Base-by-base conservation (phyloP, 2,329 filamentous ascomycete genomes). In the Sclerotinia subarctica region DNA sequence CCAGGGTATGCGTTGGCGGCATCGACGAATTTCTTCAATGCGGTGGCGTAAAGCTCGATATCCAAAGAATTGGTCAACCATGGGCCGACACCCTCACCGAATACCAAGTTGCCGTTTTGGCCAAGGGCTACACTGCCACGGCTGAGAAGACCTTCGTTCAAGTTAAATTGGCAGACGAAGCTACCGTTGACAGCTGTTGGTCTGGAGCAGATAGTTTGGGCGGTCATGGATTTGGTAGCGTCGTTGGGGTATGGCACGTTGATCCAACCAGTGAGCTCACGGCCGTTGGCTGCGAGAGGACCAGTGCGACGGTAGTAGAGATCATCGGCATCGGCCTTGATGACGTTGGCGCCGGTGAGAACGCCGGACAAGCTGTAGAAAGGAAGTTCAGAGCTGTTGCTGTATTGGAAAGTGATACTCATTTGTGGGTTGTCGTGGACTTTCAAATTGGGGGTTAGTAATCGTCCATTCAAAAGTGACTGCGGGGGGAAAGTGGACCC, bases 11-110 rank as follows among this genome's bases (percentile, higher is more conserved):
- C 26, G 26, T 46, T 49, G 15, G 26, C 32, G 10, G 19, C 59
- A 35, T 62, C 42, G 24, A 62, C n/a, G 26, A 62, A 51, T 24
- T 24, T 29, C 42, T 62, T 46, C 59, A 62, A 24, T 21, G 59
- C 59, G 6, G 32, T 46, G 10, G 59, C 59, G 59, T n/a, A 62
- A 6, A 62, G 29, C 59, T 62, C 32, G 5, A 32, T 49, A 24
- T 62, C 59, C 15, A 62, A 19, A 51, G 38, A 1, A n/a, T 62
- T 62, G n/a, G 59, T 62, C 26, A 62, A 38, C 59, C 59, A 62
- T 32, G 59, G 59, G 19, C 59, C 59, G 17, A 24, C 44, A 21
- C 59, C 59, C 17, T 29, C 59, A 35, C 26, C 44, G 35, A 47
- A 62, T 24, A 17, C 21, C 24, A 62, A 24, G n/a, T 13, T 10